Percentiles rank a stretch among this genome's conserved stretches.
Evolutionary conservation across 352 stramenopile genomes (phyloP).

Genomic region (Phytopythium mirpurense): DNA sequence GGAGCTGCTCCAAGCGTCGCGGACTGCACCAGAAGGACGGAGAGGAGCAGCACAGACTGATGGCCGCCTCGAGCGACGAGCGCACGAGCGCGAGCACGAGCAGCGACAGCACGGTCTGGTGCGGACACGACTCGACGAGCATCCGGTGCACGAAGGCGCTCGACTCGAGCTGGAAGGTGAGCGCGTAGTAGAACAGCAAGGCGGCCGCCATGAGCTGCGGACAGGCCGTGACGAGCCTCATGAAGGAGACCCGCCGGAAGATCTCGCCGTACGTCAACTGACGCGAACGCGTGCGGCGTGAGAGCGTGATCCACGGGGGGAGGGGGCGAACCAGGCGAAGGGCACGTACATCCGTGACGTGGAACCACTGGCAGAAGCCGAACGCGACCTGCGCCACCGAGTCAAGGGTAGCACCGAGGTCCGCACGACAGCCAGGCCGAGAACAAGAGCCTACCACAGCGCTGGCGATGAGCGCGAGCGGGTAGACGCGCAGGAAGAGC

Average conservation of each 20-base stretch:
- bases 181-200: conserved; percentile 58
- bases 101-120: conserved; percentile 33
- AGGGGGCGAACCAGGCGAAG: background rate
- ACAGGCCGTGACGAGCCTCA: conserved; percentile 43
- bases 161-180: conserved; percentile 34
- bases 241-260: conserved; percentile 42
- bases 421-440: background rate
- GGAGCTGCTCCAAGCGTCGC: background rate
- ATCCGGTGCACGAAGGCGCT: conserved; percentile 48
- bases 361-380: conserved; percentile 49
- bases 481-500: conserved; percentile 26
- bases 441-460: conserved; percentile 15
- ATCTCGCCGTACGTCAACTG: conserved; percentile 33
- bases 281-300: background rate
- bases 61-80: conserved; percentile 33
- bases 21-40: conserved; percentile 36
- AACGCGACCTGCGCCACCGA: conserved; percentile 21
- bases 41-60: conserved; percentile 52
- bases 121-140: conserved; percentile 48
- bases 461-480: conserved; percentile 18
- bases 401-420: background rate
- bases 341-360: conserved; percentile 33
- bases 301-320: background rate
- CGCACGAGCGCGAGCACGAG: conserved; percentile 38
- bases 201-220: conserved; percentile 38